Base-by-base conservation (phyloP, 306 rosid species). In the Luffa aegyptiaca region DNA sequence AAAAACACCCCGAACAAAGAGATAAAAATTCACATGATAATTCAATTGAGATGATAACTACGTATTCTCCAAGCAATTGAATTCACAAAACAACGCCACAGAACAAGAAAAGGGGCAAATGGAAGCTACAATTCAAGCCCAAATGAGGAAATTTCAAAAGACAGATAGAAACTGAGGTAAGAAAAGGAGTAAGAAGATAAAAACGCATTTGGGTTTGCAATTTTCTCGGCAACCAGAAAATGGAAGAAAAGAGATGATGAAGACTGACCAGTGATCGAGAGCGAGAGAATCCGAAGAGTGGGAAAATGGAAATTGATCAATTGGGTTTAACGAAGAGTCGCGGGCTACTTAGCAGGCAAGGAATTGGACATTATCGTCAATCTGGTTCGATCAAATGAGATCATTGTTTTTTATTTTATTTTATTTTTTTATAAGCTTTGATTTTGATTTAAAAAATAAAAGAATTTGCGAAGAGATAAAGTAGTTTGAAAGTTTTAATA, bases 261-360 rank as follows among this genome's bases (percentile, higher is more conserved):
- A 42, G 16, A 41, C 16, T 18, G 18, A 41, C 75, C 52, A 39
- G 51, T 66, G 51, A 66, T 66, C 6, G 33, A 36, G 12, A 65
- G 41, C 37, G 42, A 63, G 42, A 64, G 45, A 64, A 64, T 64
- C 71, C 5, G n/a, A 35, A 63, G 20, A 63, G 45, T 36, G 20
- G 44, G 44, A 6, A 63, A 63, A 62, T 8, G 48, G 26, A 2
- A 65, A 66, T 14, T 66, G 31, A 66, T 39, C 16, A 1, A 66
- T 39, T 39, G 74, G 33, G 48, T 66, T 3, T 9, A 66, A 66
- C 51, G 6, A 66, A 41, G 49, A n/a, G 31, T 21, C 68, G 18
- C 39, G 46, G 53, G 75, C 76, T 71, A 71, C 76, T 71, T 45
- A 71, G 39, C 17, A 45, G 76, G 55, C 56, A 71, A 71, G 76